Evolutionary conservation across 306 rosid species (phyloP), one percentile per base, ranked within the genome.

Genomic region (Quillaja saponaria): DNA sequence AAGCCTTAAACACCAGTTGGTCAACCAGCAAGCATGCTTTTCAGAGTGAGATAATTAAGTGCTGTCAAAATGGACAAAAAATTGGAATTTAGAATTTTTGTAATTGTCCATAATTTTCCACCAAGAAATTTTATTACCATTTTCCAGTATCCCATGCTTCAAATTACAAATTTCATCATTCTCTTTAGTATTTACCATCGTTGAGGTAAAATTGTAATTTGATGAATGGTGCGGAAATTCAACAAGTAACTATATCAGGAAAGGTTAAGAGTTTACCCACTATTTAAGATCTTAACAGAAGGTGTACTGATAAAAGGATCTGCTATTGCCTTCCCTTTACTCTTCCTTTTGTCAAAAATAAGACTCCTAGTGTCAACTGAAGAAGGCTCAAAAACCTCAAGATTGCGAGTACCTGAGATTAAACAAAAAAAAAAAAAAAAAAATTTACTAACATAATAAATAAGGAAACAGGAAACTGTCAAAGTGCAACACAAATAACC

Each of bases 301-400:
- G 82, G 72, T 20, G 72, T 61, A 34, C 68, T 70, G 71, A 75
- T 64, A 4, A 14, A 46, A 15, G 80, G 74, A 18, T 6, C 71
- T 11, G 13, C 19, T 13, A 71, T 49, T 17, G 53, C 78, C 69
- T 63, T 79, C 67, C 58, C 90, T 13, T 39, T 62, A 35, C 55
- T 56, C 47, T 79, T 84, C 59, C 67, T 58, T 81, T 76, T 67
- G 17, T 67, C 21, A 16, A 78, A 16, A 53, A 65, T 37, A 8
- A 28, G 55, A 52, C 68, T 71, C 34, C 79, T 55, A 31, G 56
- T 54, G 45, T 65, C 75, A 18, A 68, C 74, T 12, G 95, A 71
- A 55, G 57, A 54, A 58, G 83, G 74, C 74, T 66, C 83, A 18
- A 56, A 47, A 58, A 82, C 72, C 74, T 66, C 83, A 18, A 56